Conservation (phyloP, 2,329 filamentous ascomycete genomes). For the Xylariaceae sp. region DNA sequence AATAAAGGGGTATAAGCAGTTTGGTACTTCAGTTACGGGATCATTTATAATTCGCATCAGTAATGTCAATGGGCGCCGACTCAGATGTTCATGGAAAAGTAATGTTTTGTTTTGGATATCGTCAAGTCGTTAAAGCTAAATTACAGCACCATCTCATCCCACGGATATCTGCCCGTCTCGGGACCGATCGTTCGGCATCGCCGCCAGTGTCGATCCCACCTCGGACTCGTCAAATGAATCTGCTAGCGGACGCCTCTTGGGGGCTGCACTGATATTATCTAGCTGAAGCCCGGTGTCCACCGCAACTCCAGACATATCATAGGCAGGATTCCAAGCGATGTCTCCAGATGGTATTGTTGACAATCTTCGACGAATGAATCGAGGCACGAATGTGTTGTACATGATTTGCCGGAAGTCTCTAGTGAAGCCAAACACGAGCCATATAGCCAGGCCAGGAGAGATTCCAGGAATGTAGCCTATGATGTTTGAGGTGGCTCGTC, state of each 20-base stretch:
- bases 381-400: slow-evolving; percentile 23
- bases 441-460: slow-evolving; percentile 25
- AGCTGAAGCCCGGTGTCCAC: slow-evolving; percentile 15
- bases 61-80: too few relatives aligned
- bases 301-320: slow-evolving; percentile 4
- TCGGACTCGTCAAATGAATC: slow-evolving; percentile 6
- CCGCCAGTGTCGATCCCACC: not conserved
- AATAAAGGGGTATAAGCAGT: too few relatives aligned
- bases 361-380: slow-evolving; percentile 10
- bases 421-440: slow-evolving; percentile 26
- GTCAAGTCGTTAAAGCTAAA: too few relatives aligned
- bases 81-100: too few relatives aligned
- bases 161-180: not conserved
- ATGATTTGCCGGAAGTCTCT: slow-evolving; percentile 23
- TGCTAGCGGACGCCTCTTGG: slow-evolving; percentile 10
- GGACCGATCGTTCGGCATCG: not conserved
- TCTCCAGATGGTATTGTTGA: not conserved
- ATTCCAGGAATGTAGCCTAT: slow-evolving; percentile 26
- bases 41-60: too few relatives aligned
- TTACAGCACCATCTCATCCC: too few relatives aligned
- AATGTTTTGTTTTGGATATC: too few relatives aligned
- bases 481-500: slow-evolving; percentile 23
- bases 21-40: too few relatives aligned
- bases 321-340: not conserved
- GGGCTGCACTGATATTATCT: slow-evolving; percentile 3